Percentiles rank a stretch among this genome's conserved stretches.
These are phyloP conservation scores for Solanum habrochaites DNA, from an alignment of 257 asterid species.

Conservation along the genomic window DNA sequence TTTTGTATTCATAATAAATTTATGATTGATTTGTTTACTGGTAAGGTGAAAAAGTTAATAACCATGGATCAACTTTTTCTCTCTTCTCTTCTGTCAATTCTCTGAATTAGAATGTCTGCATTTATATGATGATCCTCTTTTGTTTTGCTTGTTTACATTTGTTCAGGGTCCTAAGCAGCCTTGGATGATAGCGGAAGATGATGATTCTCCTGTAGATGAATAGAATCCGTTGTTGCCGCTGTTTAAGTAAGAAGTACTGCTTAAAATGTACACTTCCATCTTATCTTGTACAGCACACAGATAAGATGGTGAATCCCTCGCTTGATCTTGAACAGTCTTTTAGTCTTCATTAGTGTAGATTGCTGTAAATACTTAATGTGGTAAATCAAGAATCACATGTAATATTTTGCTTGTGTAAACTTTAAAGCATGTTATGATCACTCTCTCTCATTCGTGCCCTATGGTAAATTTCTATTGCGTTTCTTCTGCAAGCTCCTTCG, in stretches of 20 bases:
- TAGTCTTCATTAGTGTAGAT: neutral
- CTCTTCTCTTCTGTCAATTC: neutral
- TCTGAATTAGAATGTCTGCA: neutral
- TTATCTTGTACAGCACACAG: constrained; percentile 4
- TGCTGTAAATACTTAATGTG: neutral
- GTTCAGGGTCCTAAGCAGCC: constrained; percentile 74
- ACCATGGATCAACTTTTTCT: neutral
- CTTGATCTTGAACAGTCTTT: neutral
- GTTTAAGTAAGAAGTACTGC: neutral
- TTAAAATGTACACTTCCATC: neutral
- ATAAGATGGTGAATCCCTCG: neutral
- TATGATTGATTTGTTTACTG: neutral
- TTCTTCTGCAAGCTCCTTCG: neutral
- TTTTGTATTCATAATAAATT: neutral
- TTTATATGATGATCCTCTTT: neutral
- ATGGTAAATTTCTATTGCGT: neutral
- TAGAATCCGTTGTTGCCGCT: neutral
- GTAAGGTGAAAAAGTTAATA: neutral
- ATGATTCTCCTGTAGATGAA: constrained; percentile 8
- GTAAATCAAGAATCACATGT: neutral
- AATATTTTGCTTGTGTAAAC: neutral
- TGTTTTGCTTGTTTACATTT: neutral
- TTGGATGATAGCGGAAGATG: constrained; percentile 68
- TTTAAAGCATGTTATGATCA: neutral
- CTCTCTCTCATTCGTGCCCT: neutral